A percentile compares a stretch with the other conserved stretches of the same genome.
Conservation (phyloP, 805 yeast species). For the Henningerozyma blattae region DNA sequence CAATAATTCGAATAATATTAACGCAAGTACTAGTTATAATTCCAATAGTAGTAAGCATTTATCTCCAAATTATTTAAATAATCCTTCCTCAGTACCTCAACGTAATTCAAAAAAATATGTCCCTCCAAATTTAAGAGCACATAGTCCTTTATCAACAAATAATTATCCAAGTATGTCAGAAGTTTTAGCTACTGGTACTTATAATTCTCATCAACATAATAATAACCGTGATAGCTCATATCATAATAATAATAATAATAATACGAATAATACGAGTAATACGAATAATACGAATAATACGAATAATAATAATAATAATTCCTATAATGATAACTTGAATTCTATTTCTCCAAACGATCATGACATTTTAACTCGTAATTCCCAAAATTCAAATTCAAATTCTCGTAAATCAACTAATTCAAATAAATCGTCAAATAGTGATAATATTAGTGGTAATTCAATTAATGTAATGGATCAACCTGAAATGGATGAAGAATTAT, state of each 20-base stretch:
- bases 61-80: background rate
- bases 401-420: background rate
- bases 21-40: background rate
- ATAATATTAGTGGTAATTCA: too few species aligned
- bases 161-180: background rate
- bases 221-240: too few species aligned
- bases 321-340: too few species aligned
- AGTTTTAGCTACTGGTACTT: background rate
- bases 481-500: constrained; percentile 24
- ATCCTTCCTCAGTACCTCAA: background rate
- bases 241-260: constrained; percentile 9
- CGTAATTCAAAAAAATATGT: background rate
- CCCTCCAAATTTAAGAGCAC: background rate
- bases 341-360: too few species aligned
- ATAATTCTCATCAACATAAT: constrained; percentile 1
- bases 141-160: background rate
- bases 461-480: constrained; percentile 9
- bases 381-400: background rate
- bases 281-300: constrained; percentile 6
- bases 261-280: constrained; percentile 7
- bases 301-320: constrained; percentile 2
- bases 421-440: background rate
- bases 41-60: too few species aligned
- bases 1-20: background rate
- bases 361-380: too few species aligned